Percentiles rank a stretch among this genome's conserved stretches.
phyloP scores from a whole-genome alignment of 129 eudicot genomes.

The Centrapalus pauciflorus region DNA sequence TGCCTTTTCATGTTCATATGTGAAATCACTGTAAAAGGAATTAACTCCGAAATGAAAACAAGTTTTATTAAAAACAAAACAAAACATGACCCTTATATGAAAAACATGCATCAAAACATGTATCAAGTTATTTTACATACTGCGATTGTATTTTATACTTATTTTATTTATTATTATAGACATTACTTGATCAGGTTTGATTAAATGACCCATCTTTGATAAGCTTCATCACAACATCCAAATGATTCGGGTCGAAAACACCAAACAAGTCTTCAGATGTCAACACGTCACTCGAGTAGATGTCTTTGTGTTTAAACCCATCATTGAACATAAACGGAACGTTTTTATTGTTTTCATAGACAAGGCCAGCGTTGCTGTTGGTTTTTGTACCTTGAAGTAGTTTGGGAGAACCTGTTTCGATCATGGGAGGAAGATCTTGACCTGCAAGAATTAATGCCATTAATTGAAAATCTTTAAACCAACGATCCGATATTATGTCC shows the following conservation, averaged over 20 bases:
- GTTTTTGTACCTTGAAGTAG: slow-evolving; percentile 17
- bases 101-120: not conserved
- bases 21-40: not conserved
- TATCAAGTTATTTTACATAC: not conserved
- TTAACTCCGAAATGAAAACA: no score
- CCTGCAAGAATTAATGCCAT: slow-evolving; percentile 39
- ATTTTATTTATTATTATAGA: slow-evolving; percentile 8
- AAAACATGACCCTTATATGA: not conserved
- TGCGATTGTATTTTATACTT: not conserved
- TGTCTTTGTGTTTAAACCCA: not conserved
- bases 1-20: no score
- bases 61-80: slow-evolving; percentile 14
- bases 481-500: slow-evolving; percentile 18
- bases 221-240: slow-evolving; percentile 17
- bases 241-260: not conserved
- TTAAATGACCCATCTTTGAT: slow-evolving; percentile 15
- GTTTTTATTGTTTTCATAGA: slow-evolving; percentile 1
- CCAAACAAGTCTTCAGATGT: not conserved
- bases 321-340: not conserved
- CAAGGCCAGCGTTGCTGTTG: slow-evolving; percentile 5
- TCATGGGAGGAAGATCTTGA: slow-evolving; percentile 36
- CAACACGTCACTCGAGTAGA: not conserved
- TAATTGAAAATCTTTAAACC: slow-evolving; percentile 30
- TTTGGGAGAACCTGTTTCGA: slow-evolving; percentile 22
- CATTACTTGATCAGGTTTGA: slow-evolving; percentile 4